phyloP scores from a whole-genome alignment of 2,329 filamentous ascomycete species.

The Aspergillus candidus region DNA sequence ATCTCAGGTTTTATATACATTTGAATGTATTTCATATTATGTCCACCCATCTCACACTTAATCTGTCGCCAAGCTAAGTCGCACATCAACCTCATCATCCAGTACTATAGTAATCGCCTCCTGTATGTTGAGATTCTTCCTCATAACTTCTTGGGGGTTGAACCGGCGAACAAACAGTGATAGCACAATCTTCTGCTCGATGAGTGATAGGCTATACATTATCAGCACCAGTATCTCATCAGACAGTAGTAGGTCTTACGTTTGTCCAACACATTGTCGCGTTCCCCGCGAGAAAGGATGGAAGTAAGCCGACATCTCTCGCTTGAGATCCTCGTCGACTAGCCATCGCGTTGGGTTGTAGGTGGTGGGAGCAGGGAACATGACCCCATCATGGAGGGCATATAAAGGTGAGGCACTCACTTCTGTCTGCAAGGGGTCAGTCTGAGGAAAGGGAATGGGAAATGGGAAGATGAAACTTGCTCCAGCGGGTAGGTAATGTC shows the following conservation, averaged over 20 bases:
- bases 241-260: background rate
- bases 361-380: background rate
- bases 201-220: background rate
- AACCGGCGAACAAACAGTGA: conserved; percentile 1
- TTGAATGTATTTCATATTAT: no score
- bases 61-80: no score
- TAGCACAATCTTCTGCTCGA: conserved; percentile 3
- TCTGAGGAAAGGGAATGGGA: no score
- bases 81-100: no score
- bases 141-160: background rate
- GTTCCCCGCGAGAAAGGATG: conserved; percentile 1
- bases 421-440: background rate
- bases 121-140: background rate
- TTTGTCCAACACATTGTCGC: conserved; percentile 5
- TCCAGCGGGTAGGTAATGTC: conserved; percentile 1
- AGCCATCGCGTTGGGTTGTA: conserved; percentile 1
- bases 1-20: no score
- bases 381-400: background rate
- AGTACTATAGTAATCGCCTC: background rate
- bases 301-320: conserved; percentile 1
- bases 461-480: background rate
- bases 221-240: background rate
- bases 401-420: background rate
- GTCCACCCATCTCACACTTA: no score
- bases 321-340: background rate